A percentile compares a stretch with the other conserved stretches of the same genome.
phyloP scores from a whole-genome alignment of 345 rosid species.

The Syzygium aqueum region DNA sequence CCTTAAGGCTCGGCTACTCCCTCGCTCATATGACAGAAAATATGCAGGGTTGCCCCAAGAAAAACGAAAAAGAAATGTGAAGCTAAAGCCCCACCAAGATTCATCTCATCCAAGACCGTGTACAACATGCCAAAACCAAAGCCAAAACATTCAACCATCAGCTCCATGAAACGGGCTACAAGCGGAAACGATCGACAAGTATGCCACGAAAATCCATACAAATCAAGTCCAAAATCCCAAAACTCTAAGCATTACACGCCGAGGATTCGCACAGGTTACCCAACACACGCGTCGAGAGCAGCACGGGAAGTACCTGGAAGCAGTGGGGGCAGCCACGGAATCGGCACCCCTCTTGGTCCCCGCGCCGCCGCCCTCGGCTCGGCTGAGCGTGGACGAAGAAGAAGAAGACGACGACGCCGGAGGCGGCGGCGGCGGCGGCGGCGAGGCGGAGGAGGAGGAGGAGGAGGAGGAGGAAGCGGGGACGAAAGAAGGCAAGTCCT shows the following conservation, averaged over 20 bases:
- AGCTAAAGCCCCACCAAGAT: not conserved
- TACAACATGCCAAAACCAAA: not conserved
- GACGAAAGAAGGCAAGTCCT: slow-evolving; percentile 34
- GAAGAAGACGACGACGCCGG: slow-evolving; percentile 32
- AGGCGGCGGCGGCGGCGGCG: not conserved
- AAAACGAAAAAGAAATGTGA: not conserved
- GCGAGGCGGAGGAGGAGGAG: not conserved
- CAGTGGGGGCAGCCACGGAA: slow-evolving; percentile 39
- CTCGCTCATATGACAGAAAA: not conserved
- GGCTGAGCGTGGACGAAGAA: slow-evolving; percentile 43
- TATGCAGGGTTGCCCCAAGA: not conserved
- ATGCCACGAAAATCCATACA: not conserved
- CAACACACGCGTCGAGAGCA: not conserved
- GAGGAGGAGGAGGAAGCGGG: slow-evolving; percentile 5
- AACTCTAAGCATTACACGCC: not conserved
- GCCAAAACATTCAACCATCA: not conserved
- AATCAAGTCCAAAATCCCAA: not conserved
- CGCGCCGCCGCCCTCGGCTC: slow-evolving; percentile 31
- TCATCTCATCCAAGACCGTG: not conserved
- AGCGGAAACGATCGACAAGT: not conserved
- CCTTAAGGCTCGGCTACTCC: not conserved
- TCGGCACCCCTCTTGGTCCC: slow-evolving; percentile 68
- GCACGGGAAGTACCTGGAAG: slow-evolving; percentile 28
- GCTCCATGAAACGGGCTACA: not conserved
- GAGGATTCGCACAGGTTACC: not conserved